These are phyloP conservation scores for Cercospora berteroae DNA, from an alignment of 2,329 filamentous ascomycete genomes.

Conservation along the genomic window DNA sequence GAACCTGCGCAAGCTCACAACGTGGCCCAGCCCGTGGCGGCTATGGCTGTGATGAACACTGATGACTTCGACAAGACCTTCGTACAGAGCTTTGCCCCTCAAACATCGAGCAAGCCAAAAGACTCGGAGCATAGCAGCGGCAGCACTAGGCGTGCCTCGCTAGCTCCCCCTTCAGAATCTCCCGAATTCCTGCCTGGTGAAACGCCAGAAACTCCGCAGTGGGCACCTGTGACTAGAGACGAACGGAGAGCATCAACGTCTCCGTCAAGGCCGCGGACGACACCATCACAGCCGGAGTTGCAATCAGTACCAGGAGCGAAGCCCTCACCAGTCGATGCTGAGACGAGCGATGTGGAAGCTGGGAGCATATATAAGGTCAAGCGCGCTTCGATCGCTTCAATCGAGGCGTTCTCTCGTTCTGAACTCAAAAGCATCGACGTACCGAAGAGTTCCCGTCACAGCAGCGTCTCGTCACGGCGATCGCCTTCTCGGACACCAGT, in stretches of 20 bases:
- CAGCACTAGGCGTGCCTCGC: neutral
- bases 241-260: conserved; percentile 1
- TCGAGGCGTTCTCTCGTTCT: conserved; percentile 36
- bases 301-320: neutral
- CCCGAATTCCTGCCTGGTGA: neutral
- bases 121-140: neutral
- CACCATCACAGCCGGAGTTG: neutral
- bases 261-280: conserved; percentile 7
- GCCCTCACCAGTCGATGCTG: neutral
- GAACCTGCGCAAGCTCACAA: neutral
- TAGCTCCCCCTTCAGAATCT: neutral
- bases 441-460: conserved; percentile 20
- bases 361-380: conserved; percentile 22
- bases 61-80: conserved; percentile 37
- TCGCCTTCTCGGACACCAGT: conserved; percentile 20
- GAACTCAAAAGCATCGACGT: conserved; percentile 36
- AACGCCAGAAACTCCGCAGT: neutral
- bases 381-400: conserved; percentile 37
- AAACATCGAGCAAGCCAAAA: too few species aligned
- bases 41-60: conserved; percentile 28
- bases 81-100: conserved; percentile 29
- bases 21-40: conserved; percentile 23
- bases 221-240: neutral
- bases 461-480: conserved; percentile 19
- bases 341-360: neutral